Base-by-base conservation (phyloP, 2,329 filamentous ascomycete genomes). In the Coniochaeta ligniaria region DNA sequence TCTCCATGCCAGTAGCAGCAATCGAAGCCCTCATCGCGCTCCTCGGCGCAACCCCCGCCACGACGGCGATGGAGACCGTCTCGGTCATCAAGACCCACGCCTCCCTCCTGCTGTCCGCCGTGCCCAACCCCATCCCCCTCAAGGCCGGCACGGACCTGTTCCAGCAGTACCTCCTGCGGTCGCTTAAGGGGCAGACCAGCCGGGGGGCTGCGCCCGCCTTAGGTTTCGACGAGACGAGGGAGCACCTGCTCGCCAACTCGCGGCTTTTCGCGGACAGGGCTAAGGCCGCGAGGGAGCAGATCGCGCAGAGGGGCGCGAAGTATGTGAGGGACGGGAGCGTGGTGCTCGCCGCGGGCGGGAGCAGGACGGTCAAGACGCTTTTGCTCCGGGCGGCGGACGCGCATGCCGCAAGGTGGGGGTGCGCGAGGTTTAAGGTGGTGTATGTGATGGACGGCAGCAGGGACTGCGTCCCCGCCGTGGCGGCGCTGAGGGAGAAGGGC, bases 101-200 rank as follows among this genome's bases (percentile, higher is more conserved):
- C 58, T 81, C 84, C 59, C 84, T 86, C 68, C 85, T 99, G 65
- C 94, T 93, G 74, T 81, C 82, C 61, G 86, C 87, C 22, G 89
- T 96, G 59, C 82, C 89, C 8, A 98, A 99, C 76, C 91, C 93
- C 16, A 91, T 98, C 60, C 94, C 93, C 5, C 85, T 98, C 17
- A 92, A 91, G 57, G 95, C 96, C 60, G 95, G 95, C 69, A 96
- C 93, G 62, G 93, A 97, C 73, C 86, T 98, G 62, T 98, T 99
- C 80, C 90, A 95, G 73, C 89, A 94, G 72, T 98, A 96, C 76
- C 85, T 99, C 67, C 89, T 96, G 69, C 86, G 87, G 60, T 92
- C 82, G 64, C 80, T 88, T 71, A 83, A 83, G 76, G 79, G 82
- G 76, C 80, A 81, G 65, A 61, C 69, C 61, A 63, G 64, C 58